Evolutionary conservation across 192 early-diverging fungal genomes (phyloP), one percentile per base, ranked within the genome.

Genomic region (Piromyces finnis): DNA sequence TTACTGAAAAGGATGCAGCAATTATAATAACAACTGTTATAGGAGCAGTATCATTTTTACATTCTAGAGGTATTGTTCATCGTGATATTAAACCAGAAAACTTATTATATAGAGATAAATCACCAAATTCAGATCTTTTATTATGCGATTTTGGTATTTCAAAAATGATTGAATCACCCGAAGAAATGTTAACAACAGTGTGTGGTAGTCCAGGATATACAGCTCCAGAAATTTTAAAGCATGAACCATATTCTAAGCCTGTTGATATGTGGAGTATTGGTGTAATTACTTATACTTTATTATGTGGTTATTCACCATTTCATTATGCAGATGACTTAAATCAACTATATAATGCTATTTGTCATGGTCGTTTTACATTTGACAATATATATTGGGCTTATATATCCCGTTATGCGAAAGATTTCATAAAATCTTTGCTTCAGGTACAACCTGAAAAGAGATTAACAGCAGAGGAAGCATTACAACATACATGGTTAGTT

Each of bases 401-500:
- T 68, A 68, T 68, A n/a, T 68, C 51, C 0, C 51, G 51, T 68
- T 68, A 68, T 84, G 94, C 94, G 29, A 89, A 89, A 83, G 82
- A 92, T 78, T 95, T 96, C 84, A 92, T 96, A 51, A 79, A 81
- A 12, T 81, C 85, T n/a, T 86, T 94, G 22, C 84, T 96, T 82
- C 86, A 87, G 0, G 87, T 89, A n/a, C 90, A 93, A 80, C 92
- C 93, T 17, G 81, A 80, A 5, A 78, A 82, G 27, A 89, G 95
- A 13, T 88, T 93, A 85, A 95, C 92, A 0, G 95, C 92, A 9
- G 83, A 84, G 13, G 86, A 93, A 86, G 94, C 94, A 0, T 84
- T 95, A 51, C 78, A 85, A 36, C 94, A 96, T 78, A 89, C 92
- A 27, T 96, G 95, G 95, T 80, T 96, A 30, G 77, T 80, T 27